Evolutionary conservation across 2,329 filamentous ascomycete species (phyloP).

Genomic region (Coniochaeta pulveracea): DNA sequence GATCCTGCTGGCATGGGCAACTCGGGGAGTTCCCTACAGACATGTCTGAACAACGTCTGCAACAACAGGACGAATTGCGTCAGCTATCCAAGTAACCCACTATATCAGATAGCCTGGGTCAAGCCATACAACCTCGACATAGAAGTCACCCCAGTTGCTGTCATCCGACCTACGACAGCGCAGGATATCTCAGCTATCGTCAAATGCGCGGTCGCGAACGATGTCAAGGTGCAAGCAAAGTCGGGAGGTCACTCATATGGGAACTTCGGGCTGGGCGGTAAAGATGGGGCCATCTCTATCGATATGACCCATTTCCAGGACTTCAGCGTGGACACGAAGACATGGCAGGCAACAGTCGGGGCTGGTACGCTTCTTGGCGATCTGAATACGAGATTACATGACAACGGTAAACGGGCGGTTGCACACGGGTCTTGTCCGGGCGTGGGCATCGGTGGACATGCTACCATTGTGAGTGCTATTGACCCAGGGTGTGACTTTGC

Average conservation of each 20-base stretch:
- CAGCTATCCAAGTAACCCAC: constrained; percentile 27
- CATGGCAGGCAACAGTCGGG: constrained; percentile 43
- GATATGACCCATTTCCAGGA: constrained; percentile 41
- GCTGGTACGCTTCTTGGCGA: constrained; percentile 40
- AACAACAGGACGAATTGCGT: constrained; percentile 32
- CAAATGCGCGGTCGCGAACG: constrained; percentile 38
- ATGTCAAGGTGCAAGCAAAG: constrained; percentile 46
- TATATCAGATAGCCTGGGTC: constrained; percentile 38
- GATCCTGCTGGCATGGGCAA: constrained; percentile 29
- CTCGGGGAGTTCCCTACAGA: constrained; percentile 25
- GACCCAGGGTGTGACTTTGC: background rate
- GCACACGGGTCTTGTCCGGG: constrained; percentile 48
- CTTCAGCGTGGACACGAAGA: constrained; percentile 39
- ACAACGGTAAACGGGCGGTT: constrained; percentile 42
- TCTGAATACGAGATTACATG: constrained; percentile 36
- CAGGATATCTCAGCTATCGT: constrained; percentile 45
- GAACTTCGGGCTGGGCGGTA: constrained; percentile 37
- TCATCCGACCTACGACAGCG: constrained; percentile 40
- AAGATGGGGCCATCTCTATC: constrained; percentile 38
- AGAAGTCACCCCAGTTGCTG: constrained; percentile 37
- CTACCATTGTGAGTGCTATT: constrained; percentile 33
- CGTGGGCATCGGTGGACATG: constrained; percentile 47
- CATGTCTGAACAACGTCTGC: constrained; percentile 36
- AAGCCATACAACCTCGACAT: constrained; percentile 41
- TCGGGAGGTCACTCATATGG: constrained; percentile 56